A percentile compares a stretch with the other conserved stretches of the same genome.
phyloP scores from a whole-genome alignment of 1,284 basidiomycete species.

The Ganoderma lucidum region DNA sequence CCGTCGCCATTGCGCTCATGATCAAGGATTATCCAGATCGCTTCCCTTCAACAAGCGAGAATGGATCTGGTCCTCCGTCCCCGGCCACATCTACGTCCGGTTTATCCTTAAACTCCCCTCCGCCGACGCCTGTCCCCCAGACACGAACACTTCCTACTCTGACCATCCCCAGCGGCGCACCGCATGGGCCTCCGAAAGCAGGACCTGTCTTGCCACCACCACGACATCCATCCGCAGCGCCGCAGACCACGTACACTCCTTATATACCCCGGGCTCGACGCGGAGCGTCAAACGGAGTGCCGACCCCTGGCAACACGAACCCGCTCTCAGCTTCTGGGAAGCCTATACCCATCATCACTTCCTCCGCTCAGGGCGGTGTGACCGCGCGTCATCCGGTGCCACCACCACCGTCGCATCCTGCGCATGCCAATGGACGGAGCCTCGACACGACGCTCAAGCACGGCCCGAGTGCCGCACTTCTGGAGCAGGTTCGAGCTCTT shows the following conservation, averaged over 20 bases:
- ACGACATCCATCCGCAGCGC: constrained; percentile 56
- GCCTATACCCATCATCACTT: constrained; percentile 75
- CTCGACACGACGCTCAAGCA: constrained; percentile 43
- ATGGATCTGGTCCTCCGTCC: constrained; percentile 38
- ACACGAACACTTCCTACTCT: constrained; percentile 35
- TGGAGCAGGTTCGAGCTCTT: constrained; percentile 84
- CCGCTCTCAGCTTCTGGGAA: constrained; percentile 65
- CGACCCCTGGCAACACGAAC: constrained; percentile 46
- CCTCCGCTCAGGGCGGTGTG: constrained; percentile 79
- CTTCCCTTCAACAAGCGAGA: constrained; percentile 46
- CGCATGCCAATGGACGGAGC: constrained; percentile 24
- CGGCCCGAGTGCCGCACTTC: constrained; percentile 75
- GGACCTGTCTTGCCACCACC: constrained; percentile 66
- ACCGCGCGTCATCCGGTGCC: constrained; percentile 68
- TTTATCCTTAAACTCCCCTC: constrained; percentile 34
- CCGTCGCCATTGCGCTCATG: constrained; percentile 93
- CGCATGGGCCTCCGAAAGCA: constrained; percentile 45
- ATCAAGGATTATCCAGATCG: constrained; percentile 93
- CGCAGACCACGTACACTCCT: constrained; percentile 82
- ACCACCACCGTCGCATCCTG: constrained; percentile 28
- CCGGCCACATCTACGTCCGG: constrained; percentile 34
- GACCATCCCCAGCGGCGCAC: constrained; percentile 28
- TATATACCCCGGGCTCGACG: constrained; percentile 77
- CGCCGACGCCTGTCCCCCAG: constrained; percentile 39
- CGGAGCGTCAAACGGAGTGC: constrained; percentile 40